Evolutionary conservation across 148 eudicot genomes (phyloP).

Genomic region (Hydrangea macrophylla): DNA sequence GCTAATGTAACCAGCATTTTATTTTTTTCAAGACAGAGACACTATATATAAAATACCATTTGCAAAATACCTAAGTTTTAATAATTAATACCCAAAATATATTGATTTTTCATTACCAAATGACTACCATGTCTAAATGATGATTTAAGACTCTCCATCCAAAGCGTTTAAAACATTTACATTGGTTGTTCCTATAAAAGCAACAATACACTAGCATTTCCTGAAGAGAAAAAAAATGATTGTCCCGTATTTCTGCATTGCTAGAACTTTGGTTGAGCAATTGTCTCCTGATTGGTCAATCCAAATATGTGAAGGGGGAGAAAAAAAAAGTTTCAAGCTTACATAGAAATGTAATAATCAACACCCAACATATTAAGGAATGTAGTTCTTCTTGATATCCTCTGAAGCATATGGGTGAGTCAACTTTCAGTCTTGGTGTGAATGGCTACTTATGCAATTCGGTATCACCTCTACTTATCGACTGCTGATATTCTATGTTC

Average conservation of each 20-base stretch:
- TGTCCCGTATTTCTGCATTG: not conserved
- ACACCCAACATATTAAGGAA: too few relatives aligned
- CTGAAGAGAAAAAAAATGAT: not conserved
- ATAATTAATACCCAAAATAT: too few relatives aligned
- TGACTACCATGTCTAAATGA: not conserved
- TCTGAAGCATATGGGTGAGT: too few relatives aligned
- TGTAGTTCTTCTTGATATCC: too few relatives aligned
- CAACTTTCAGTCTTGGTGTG: too few relatives aligned
- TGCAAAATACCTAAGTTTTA: not conserved
- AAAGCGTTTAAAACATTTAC: not conserved
- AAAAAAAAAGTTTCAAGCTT: not conserved
- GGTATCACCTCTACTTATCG: too few relatives aligned
- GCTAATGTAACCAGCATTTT: not conserved
- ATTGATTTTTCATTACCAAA: too few relatives aligned
- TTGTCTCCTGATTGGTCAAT: too few relatives aligned
- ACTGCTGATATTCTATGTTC: too few relatives aligned
- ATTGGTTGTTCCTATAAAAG: not conserved
- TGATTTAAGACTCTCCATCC: not conserved
- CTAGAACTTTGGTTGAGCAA: not conserved
- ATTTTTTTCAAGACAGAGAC: not conserved
- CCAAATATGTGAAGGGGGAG: not conserved
- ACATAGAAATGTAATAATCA: too few relatives aligned
- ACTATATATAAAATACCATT: not conserved
- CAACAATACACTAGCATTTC: not conserved
- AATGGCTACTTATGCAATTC: too few relatives aligned